Base-by-base conservation (phyloP, 2,329 filamentous ascomycete genomes). In the Trichocomaceae sp. region DNA sequence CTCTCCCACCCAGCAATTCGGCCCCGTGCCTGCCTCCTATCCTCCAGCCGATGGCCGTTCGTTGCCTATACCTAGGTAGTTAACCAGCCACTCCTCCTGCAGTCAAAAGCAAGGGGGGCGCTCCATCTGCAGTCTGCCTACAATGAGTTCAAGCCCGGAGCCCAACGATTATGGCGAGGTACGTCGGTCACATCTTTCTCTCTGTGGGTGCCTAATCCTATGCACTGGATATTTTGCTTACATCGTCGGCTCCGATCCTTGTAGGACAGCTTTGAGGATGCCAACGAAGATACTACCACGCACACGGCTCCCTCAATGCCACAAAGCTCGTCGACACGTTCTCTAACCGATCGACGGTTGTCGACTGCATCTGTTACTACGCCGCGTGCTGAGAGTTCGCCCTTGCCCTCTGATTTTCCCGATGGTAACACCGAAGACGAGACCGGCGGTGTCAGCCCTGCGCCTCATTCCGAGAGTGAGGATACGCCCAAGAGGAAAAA, bases 241-340 rank as follows among this genome's bases (percentile, higher is more conserved):
- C 41, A 17, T 31, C 51, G 48, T 31, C n/a, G 26, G 26, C 31
- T 45, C 39, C 45, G 19, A 26, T 53, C 54, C 44, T 46, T 47
- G n/a, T 67, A 89, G 85, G 86, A 91, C 64, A 82, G 81, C 15
- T 95, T 95, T 66, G 89, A 95, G 74, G 90, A 96, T 77, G 90
- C 88, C 54, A 70, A 81, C 78, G 65, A 77, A 70, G 60, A 69
- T 62, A 60, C 54, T 62, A 60, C 54, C 57, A 63, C 56, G 57
- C 60, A 50, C 17, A 33, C 47, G 47, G 62, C 65, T 56, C 54
- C 58, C 60, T 67, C 65, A 37, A 65, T 71, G 20, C 67, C 68
- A 46, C 61, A 64, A 51, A 70, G 65, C 46, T 72, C 76, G 46
- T 84, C 83, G 33, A 76, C 82, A 51, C 82, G 86, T 58, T 89